phyloP scores from a whole-genome alignment of 2,329 filamentous ascomycete species.

The Diaporthe longicolla region DNA sequence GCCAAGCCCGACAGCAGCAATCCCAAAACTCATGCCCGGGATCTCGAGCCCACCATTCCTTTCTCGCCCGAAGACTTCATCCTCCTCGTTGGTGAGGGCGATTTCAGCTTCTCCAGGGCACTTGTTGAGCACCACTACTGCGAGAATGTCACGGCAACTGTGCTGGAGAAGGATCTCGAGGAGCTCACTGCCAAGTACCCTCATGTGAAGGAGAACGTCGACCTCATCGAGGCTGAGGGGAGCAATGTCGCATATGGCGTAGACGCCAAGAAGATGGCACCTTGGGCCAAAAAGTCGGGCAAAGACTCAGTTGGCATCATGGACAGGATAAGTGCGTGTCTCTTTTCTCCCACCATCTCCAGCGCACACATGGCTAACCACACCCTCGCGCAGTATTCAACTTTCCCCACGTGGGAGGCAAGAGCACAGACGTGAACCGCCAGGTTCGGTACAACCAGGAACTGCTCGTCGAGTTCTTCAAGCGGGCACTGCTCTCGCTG shows the following conservation, averaged over 20 bases:
- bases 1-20: conserved; percentile 40
- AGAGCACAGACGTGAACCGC: conserved; percentile 92
- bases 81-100: conserved; percentile 83
- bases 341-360: neutral
- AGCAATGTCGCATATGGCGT: conserved; percentile 70
- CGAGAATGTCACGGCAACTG: conserved; percentile 77
- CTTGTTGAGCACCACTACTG: conserved; percentile 77
- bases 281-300: conserved; percentile 60
- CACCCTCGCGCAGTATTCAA: conserved; percentile 75
- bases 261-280: conserved; percentile 76
- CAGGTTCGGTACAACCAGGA: conserved; percentile 95
- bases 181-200: conserved; percentile 82
- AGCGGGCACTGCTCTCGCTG: conserved; percentile 65
- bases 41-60: conserved; percentile 71
- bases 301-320: conserved; percentile 60
- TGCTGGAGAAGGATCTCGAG: conserved; percentile 70
- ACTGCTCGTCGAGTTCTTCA: conserved; percentile 79
- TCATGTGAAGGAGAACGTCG: conserved; percentile 72
- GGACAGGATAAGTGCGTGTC: conserved; percentile 74
- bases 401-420: conserved; percentile 95
- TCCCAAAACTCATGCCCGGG: conserved; percentile 41
- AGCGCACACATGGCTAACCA: neutral
- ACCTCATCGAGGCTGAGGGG: conserved; percentile 62
- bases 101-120: conserved; percentile 82
- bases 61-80: conserved; percentile 78